phyloP scores from a whole-genome alignment of 208 protist genomes.

The Wallacemonas collosoma region DNA sequence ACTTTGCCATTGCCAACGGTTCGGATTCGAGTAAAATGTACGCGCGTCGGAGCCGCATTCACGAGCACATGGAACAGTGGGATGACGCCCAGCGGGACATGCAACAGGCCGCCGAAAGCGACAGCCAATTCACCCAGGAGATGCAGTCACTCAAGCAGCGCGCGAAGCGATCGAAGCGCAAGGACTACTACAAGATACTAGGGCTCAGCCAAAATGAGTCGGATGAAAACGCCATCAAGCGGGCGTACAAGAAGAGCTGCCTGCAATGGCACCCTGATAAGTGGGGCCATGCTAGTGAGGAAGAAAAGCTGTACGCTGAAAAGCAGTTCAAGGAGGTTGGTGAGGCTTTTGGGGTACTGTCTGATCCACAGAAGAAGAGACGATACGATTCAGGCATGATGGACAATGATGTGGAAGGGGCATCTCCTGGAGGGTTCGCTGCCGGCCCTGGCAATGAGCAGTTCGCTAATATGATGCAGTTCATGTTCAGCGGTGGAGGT shows the following conservation, averaged over 20 bases:
- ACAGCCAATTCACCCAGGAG: constrained; percentile 62
- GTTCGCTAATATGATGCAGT: constrained; percentile 17
- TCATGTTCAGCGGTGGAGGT: constrained; percentile 24
- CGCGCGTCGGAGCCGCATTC: constrained; percentile 82
- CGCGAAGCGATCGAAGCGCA: constrained; percentile 70
- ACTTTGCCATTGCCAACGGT: constrained; percentile 92
- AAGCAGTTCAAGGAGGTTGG: constrained; percentile 89
- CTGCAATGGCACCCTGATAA: constrained; percentile 94
- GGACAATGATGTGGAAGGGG: constrained; percentile 85
- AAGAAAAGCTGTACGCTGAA: constrained; percentile 80
- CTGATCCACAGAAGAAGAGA: constrained; percentile 87
- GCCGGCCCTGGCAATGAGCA: constrained; percentile 6
- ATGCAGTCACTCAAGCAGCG: constrained; percentile 60
- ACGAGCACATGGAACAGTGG: constrained; percentile 81
- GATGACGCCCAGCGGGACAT: constrained; percentile 90
- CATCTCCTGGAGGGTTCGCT: constrained; percentile 16
- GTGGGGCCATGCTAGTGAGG: constrained; percentile 74
- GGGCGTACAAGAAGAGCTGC: constrained; percentile 85
- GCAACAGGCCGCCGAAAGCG: constrained; percentile 76
- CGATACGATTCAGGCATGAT: constrained; percentile 90
- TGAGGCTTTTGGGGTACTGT: constrained; percentile 86
- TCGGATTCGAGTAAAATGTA: constrained; percentile 82
- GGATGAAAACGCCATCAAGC: constrained; percentile 70
- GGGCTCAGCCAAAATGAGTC: constrained; percentile 67
- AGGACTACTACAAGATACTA: constrained; percentile 94